A percentile compares a stretch with the other conserved stretches of the same genome.
Evolutionary conservation across 495 filamentous ascomycete genomes (phyloP).

Genomic region (Pyrenula massariospora): DNA sequence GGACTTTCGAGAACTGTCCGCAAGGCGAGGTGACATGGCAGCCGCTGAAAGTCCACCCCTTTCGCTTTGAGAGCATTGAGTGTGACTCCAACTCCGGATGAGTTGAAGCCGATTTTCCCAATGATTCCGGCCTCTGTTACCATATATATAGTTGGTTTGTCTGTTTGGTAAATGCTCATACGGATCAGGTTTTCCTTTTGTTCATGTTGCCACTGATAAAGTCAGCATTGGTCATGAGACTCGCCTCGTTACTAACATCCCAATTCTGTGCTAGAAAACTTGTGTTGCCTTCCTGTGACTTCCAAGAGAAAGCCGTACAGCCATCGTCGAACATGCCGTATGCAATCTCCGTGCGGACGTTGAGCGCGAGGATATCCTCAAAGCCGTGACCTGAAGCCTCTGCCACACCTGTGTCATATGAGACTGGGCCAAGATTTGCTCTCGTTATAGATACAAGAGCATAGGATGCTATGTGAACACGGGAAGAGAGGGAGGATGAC

Average conservation of each 20-base stretch:
- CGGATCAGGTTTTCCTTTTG: conserved; percentile 42
- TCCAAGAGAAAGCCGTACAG: conserved; percentile 49
- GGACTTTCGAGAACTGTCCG: conserved; percentile 44
- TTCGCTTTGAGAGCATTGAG: conserved; percentile 55
- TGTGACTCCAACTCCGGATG: conserved; percentile 48
- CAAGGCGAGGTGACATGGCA: conserved; percentile 55
- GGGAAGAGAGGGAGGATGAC: too few species aligned
- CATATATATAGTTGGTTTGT: conserved; percentile 37
- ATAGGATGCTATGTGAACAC: too few species aligned
- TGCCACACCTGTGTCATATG: conserved; percentile 44
- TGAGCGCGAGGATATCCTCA: conserved; percentile 51
- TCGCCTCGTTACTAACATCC: conserved; percentile 28
- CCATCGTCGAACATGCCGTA: conserved; percentile 54
- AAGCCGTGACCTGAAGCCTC: conserved; percentile 41
- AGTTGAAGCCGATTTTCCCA: conserved; percentile 61
- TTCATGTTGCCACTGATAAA: conserved; percentile 1
- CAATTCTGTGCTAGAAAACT: conserved; percentile 54
- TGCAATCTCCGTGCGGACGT: conserved; percentile 56
- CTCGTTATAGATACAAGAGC: too few species aligned
- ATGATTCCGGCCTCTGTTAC: conserved; percentile 55
- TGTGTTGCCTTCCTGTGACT: conserved; percentile 14
- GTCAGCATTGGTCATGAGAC: background rate
- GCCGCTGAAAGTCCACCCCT: conserved; percentile 37
- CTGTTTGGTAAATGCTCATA: conserved; percentile 35
- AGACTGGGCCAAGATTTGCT: too few species aligned